Conservation (phyloP, 2,329 filamentous ascomycete genomes). For the Mollisia scopiformis region DNA sequence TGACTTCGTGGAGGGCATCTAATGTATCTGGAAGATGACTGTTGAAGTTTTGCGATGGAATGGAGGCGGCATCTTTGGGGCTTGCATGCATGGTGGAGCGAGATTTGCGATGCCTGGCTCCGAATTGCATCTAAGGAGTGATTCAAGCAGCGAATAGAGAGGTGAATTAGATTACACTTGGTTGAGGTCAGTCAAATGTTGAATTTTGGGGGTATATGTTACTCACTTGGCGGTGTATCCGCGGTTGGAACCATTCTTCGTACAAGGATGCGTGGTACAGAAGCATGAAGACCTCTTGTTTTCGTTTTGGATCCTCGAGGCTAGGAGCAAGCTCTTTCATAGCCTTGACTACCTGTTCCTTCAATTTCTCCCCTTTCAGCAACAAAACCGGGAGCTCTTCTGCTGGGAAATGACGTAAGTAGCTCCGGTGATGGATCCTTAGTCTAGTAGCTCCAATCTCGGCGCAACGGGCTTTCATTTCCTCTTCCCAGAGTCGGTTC, state of each 20-base stretch:
- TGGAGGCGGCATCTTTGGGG: constrained; percentile 5
- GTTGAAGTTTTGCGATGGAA: constrained; percentile 11
- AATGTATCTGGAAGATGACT: constrained; percentile 8
- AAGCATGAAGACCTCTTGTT: constrained; percentile 8
- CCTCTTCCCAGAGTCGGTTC: constrained; percentile 6
- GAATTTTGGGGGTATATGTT: background rate
- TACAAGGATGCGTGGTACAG: constrained; percentile 8
- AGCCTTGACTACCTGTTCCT: constrained; percentile 8
- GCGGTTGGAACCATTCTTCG: background rate
- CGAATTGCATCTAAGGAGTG: constrained; percentile 6
- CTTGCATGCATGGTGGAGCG: constrained; percentile 6
- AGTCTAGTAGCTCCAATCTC: constrained; percentile 7
- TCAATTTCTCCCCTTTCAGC: constrained; percentile 1
- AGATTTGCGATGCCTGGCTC: background rate
- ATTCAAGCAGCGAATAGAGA: constrained; percentile 7
- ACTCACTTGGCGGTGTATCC: background rate
- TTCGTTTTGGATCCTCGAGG: constrained; percentile 6
- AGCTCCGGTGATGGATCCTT: background rate
- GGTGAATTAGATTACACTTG: constrained; percentile 5
- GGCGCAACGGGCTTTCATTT: constrained; percentile 6
- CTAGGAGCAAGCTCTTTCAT: constrained; percentile 6
- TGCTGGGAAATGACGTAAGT: constrained; percentile 1
- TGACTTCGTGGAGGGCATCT: constrained; percentile 2
- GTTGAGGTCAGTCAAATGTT: constrained; percentile 2
- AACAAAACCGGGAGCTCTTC: constrained; percentile 4